Evolutionary conservation across 257 asterid species (phyloP).

Genomic region (Cinchona pubescens): DNA sequence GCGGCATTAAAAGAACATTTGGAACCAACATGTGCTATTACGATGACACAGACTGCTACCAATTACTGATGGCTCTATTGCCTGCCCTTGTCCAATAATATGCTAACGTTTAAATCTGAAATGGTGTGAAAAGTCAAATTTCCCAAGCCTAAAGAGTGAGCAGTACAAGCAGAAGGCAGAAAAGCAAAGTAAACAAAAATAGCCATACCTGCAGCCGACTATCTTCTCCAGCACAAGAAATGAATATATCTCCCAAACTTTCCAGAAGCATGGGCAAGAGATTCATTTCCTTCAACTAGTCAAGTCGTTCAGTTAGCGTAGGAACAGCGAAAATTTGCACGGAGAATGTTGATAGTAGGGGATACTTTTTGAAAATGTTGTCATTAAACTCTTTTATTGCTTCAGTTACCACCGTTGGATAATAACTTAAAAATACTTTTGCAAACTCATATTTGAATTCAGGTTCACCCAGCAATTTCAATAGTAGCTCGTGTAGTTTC

Average conservation of each 20-base stretch:
- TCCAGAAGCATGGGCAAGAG: conserved; percentile 74
- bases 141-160: neutral
- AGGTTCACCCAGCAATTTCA: conserved; percentile 92
- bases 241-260: conserved; percentile 61
- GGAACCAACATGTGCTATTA: neutral
- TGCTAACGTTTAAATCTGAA: neutral
- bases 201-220: conserved; percentile 79
- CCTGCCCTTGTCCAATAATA: neutral
- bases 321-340: conserved; percentile 94
- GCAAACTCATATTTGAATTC: conserved; percentile 86
- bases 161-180: neutral
- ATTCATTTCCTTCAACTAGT: conserved; percentile 88
- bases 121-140: neutral
- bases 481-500: conserved; percentile 81
- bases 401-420: conserved; percentile 62
- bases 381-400: conserved; percentile 59
- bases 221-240: conserved; percentile 63
- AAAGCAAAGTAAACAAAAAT: neutral
- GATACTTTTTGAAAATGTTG: conserved; percentile 46
- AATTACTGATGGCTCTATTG: neutral
- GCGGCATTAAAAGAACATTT: neutral
- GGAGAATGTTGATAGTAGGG: conserved; percentile 73
- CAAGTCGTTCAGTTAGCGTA: conserved; percentile 82
- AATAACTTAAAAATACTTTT: conserved; percentile 72
- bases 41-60: neutral